Conservation (phyloP, 139 green algal species). For the Chlamydomonas incerta region DNA sequence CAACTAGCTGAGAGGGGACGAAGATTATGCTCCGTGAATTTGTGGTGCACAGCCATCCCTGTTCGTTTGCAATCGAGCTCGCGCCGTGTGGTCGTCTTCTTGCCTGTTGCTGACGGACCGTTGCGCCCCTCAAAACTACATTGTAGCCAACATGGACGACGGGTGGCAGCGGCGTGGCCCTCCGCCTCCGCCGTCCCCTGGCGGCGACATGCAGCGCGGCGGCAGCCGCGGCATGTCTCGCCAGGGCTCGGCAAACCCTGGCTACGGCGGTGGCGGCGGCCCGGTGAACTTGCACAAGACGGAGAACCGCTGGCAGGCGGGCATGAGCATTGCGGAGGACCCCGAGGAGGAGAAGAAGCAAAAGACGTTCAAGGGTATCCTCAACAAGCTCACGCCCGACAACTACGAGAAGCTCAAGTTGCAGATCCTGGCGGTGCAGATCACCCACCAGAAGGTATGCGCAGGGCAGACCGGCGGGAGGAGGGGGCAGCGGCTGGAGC, state of each 20-base stretch:
- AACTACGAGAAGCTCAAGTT: conserved; percentile 94
- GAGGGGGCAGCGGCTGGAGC: too few species aligned
- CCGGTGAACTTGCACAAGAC: conserved; percentile 73
- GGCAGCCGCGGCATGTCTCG: conserved; percentile 42
- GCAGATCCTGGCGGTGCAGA: conserved; percentile 88
- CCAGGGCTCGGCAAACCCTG: conserved; percentile 38
- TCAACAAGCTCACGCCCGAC: conserved; percentile 99
- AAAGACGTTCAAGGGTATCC: conserved; percentile 89
- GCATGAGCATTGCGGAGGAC: conserved; percentile 73
- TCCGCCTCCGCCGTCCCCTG: conserved; percentile 59
- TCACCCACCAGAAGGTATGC: conserved; percentile 65
- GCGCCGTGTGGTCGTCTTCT: too few species aligned
- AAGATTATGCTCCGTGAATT: too few species aligned
- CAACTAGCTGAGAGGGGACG: too few species aligned
- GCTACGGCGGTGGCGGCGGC: not conserved
- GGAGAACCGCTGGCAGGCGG: conserved; percentile 67
- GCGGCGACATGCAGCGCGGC: conserved; percentile 37
- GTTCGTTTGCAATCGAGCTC: too few species aligned
- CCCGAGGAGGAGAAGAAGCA: conserved; percentile 95
- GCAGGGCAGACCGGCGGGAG: not conserved
- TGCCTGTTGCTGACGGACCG: too few species aligned
- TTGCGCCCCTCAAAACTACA: too few species aligned
- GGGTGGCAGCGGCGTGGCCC: conserved; percentile 68
- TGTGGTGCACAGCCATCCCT: too few species aligned
- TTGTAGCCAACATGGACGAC: conserved; percentile 54